phyloP scores from a whole-genome alignment of 805 yeast genomes.

The Candida manassasensis region DNA sequence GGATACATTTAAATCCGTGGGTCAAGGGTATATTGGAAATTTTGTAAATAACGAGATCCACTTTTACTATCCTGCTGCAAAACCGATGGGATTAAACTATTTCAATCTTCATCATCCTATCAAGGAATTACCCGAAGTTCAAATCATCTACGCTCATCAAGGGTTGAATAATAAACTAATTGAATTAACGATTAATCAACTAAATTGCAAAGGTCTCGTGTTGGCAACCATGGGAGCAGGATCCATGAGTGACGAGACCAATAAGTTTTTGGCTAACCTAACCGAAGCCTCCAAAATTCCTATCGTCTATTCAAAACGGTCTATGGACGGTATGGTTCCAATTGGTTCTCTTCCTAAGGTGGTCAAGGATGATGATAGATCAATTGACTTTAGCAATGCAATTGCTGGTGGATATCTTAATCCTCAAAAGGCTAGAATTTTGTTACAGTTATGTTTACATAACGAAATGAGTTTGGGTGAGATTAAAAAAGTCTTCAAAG shows the following conservation, averaged over 20 bases:
- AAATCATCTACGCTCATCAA: slow-evolving; percentile 59
- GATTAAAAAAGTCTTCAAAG: slow-evolving; percentile 43
- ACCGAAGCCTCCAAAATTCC: slow-evolving; percentile 42
- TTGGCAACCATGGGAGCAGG: slow-evolving; percentile 75
- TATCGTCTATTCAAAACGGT: slow-evolving; percentile 58
- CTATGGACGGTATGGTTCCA: slow-evolving; percentile 71
- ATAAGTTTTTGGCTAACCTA: slow-evolving; percentile 36
- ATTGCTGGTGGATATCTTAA: slow-evolving; percentile 63
- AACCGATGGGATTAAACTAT: slow-evolving; percentile 46
- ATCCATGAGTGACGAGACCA: slow-evolving; percentile 49
- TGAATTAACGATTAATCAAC: slow-evolving; percentile 40
- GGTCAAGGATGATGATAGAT: slow-evolving; percentile 9
- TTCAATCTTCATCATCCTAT: slow-evolving; percentile 31
- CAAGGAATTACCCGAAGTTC: slow-evolving; percentile 40
- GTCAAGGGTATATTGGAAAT: slow-evolving; percentile 68
- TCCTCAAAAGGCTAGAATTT: slow-evolving; percentile 59
- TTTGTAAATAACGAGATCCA: slow-evolving; percentile 63
- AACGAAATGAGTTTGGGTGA: slow-evolving; percentile 33
- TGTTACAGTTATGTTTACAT: slow-evolving; percentile 52
- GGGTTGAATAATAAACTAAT: slow-evolving; percentile 49
- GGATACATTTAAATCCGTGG: slow-evolving; percentile 63
- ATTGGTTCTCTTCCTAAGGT: slow-evolving; percentile 39
- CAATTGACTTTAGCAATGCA: slow-evolving; percentile 27
- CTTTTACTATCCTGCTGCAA: slow-evolving; percentile 58
- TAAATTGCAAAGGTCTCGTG: slow-evolving; percentile 50